Evolutionary conservation across 2,329 filamentous ascomycete species (phyloP).

Genomic region (Ceratocystis colombiana): DNA sequence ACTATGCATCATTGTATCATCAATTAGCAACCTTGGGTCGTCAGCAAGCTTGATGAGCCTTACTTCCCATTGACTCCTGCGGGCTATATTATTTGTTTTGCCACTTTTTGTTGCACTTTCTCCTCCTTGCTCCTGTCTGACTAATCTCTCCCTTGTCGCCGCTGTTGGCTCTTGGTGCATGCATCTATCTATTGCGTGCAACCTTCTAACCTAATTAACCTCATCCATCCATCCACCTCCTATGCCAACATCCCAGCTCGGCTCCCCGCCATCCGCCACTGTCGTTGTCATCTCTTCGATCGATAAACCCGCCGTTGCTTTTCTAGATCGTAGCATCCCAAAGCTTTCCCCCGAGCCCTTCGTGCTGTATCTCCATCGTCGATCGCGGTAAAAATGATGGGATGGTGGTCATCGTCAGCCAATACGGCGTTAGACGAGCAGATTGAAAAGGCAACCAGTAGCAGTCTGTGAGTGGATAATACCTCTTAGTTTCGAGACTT

Average conservation of each 20-base stretch:
- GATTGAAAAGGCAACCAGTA: constrained; percentile 88
- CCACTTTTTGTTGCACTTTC: background rate
- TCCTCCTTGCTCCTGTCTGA: background rate
- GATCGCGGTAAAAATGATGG: constrained; percentile 54
- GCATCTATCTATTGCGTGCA: background rate
- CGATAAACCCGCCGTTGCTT: background rate
- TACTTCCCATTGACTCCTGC: background rate
- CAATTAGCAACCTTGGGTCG: background rate
- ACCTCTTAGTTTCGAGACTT: background rate
- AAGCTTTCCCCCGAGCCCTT: background rate
- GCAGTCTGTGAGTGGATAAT: constrained; percentile 61
- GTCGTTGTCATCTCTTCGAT: background rate
- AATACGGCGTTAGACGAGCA: constrained; percentile 92
- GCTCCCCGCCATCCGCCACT: background rate
- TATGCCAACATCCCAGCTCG: background rate
- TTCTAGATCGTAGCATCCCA: background rate
- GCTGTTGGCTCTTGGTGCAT: background rate
- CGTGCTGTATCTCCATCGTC: background rate
- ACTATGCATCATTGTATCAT: constrained; percentile 5
- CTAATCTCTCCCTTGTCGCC: background rate
- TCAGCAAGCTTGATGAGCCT: background rate
- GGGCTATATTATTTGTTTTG: background rate
- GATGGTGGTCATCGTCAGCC: constrained; percentile 89
- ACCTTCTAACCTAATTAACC: constrained; percentile 6
- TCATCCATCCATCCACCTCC: background rate